Conservation (phyloP, 2,329 filamentous ascomycete species). For the Exophiala viscosa region DNA sequence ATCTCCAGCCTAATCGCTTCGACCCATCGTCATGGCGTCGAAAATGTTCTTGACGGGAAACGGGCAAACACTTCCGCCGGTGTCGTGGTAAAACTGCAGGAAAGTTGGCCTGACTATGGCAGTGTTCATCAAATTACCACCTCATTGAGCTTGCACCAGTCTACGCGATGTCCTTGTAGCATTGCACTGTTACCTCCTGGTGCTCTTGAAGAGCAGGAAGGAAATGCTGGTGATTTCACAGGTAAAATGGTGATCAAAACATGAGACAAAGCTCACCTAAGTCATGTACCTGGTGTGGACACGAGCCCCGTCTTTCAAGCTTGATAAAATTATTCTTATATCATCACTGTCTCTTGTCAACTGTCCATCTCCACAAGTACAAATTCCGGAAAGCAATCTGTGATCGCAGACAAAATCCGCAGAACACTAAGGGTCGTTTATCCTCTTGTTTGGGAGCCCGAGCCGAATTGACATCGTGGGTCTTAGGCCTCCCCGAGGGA, state of each 20-base stretch:
- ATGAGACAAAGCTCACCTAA: too few relatives aligned
- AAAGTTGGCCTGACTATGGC: not conserved
- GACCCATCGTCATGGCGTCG: not conserved
- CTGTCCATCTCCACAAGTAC: too few relatives aligned
- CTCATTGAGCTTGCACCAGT: not conserved
- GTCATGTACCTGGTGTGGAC: too few relatives aligned
- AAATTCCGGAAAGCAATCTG: not conserved
- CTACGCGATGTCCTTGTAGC: not conserved
- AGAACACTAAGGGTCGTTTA: not conserved
- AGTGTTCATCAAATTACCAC: not conserved
- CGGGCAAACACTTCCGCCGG: not conserved
- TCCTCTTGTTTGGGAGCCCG: constrained; percentile 3
- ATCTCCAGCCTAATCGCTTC: constrained; percentile 22
- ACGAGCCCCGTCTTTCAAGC: too few relatives aligned
- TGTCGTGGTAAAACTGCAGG: not conserved
- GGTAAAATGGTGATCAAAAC: too few relatives aligned
- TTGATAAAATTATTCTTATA: too few relatives aligned
- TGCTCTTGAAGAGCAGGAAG: not conserved
- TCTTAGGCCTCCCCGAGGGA: constrained; percentile 16
- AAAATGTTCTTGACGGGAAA: not conserved
- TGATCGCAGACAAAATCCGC: not conserved
- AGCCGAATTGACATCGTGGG: constrained; percentile 5
- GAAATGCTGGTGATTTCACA: too few relatives aligned
- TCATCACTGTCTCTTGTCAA: too few relatives aligned
- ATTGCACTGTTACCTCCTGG: not conserved